phyloP scores from a whole-genome alignment of 805 yeast species.

The Candida xiaguanensis region DNA sequence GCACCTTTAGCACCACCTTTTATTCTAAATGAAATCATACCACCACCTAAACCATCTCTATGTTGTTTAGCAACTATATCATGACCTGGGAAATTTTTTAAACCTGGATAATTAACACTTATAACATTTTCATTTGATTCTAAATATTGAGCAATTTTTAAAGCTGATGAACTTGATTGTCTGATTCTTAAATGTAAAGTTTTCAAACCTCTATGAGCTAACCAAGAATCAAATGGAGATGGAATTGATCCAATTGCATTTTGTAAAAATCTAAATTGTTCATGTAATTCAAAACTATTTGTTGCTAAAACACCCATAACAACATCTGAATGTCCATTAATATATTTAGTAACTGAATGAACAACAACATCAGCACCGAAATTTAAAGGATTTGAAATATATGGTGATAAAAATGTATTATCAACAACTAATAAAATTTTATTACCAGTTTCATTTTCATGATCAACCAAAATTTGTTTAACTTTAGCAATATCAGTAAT shows the following conservation, averaged over 20 bases:
- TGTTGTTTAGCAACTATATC: conserved; percentile 70
- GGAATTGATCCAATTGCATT: conserved; percentile 88
- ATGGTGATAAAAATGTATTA: conserved; percentile 86
- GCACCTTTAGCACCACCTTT: conserved; percentile 80
- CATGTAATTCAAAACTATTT: conserved; percentile 56
- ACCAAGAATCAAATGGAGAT: conserved; percentile 88
- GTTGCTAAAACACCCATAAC: conserved; percentile 82
- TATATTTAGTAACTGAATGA: conserved; percentile 86
- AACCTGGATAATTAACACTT: conserved; percentile 82
- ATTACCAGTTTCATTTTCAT: conserved; percentile 43
- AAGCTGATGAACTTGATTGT: conserved; percentile 65
- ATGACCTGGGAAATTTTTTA: conserved; percentile 59
- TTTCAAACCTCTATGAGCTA: conserved; percentile 88
- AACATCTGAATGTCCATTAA: conserved; percentile 90
- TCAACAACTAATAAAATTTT: conserved; percentile 70
- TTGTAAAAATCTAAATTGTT: conserved; percentile 70
- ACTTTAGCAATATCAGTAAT: conserved; percentile 72
- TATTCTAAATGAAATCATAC: conserved; percentile 86
- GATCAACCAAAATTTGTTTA: conserved; percentile 47
- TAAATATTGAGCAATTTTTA: conserved; percentile 65
- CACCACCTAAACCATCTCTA: conserved; percentile 84
- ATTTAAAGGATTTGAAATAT: conserved; percentile 76
- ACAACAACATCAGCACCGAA: conserved; percentile 86
- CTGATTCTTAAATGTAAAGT: conserved; percentile 77
- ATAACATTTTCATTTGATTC: conserved; percentile 47